Percentiles rank a stretch among this genome's conserved stretches.
phyloP scores from a whole-genome alignment of 768 basidiomycete genomes.

The Lactarius quietus region DNA sequence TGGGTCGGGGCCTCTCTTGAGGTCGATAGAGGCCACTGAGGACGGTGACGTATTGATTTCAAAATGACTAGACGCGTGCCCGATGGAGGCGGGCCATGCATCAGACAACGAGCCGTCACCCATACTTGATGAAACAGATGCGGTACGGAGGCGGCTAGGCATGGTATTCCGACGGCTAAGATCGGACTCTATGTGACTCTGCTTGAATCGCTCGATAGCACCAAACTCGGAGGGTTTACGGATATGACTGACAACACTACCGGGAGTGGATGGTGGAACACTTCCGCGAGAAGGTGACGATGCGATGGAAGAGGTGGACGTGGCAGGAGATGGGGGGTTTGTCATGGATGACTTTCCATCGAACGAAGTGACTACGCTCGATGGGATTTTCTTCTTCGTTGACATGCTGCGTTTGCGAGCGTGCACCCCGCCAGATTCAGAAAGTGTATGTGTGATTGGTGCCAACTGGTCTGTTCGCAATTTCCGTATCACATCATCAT shows the following conservation, averaged over 20 bases:
- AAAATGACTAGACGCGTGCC: slow-evolving; percentile 50
- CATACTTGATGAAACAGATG: slow-evolving; percentile 72
- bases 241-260: slow-evolving; percentile 54
- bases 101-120: slow-evolving; percentile 80
- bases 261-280: slow-evolving; percentile 67
- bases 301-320: slow-evolving; percentile 86
- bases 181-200: slow-evolving; percentile 70
- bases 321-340: slow-evolving; percentile 89
- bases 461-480: slow-evolving; percentile 87
- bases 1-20: slow-evolving; percentile 73
- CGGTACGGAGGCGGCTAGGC: slow-evolving; percentile 83
- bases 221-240: slow-evolving; percentile 91
- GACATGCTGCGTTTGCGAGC: slow-evolving; percentile 74
- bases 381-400: slow-evolving; percentile 74
- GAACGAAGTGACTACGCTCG: slow-evolving; percentile 67
- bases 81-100: slow-evolving; percentile 59
- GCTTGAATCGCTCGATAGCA: slow-evolving; percentile 85
- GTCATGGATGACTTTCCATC: slow-evolving; percentile 57
- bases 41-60: slow-evolving; percentile 70
- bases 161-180: slow-evolving; percentile 70
- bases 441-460: slow-evolving; percentile 69
- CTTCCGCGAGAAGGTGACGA: slow-evolving; percentile 84
- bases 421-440: slow-evolving; percentile 57
- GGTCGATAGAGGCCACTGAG: slow-evolving; percentile 80
- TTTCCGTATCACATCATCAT: slow-evolving; percentile 97